These are phyloP conservation scores for Plasmodium chabaudi DNA, from an alignment of 169 alveolate genomes.

Conservation along the genomic window DNA sequence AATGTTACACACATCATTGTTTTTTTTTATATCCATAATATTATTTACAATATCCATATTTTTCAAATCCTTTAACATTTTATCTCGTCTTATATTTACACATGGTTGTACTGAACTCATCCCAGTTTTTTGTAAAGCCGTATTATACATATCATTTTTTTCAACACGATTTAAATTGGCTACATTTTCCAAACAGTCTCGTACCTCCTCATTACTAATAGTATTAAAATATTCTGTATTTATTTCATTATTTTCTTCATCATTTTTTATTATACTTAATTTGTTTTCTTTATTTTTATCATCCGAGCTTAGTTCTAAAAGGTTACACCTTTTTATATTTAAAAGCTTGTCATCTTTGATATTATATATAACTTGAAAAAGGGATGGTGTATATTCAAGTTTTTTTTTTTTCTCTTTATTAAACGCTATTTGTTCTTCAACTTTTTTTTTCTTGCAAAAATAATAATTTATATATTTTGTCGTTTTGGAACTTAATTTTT, in stretches of 20 bases:
- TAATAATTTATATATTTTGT: slow-evolving; percentile 52
- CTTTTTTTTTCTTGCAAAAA: slow-evolving; percentile 39
- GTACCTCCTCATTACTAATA: neutral
- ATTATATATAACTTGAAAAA: slow-evolving; percentile 44
- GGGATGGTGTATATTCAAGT: slow-evolving; percentile 26
- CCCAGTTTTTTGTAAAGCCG: neutral
- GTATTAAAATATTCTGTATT: neutral
- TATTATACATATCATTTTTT: neutral
- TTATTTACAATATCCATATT: slow-evolving; percentile 23
- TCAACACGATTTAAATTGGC: neutral
- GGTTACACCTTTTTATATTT: neutral
- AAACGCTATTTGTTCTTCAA: slow-evolving; percentile 15
- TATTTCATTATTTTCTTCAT: neutral
- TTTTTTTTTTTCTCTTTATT: slow-evolving; percentile 35
- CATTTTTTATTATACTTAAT: neutral
- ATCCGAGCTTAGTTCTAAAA: neutral
- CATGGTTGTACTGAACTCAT: slow-evolving; percentile 1
- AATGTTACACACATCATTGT: slow-evolving; percentile 24
- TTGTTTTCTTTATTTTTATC: neutral
- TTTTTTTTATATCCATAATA: slow-evolving; percentile 28
- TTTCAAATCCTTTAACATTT: slow-evolving; percentile 21
- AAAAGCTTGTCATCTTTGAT: slow-evolving; percentile 38
- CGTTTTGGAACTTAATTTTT: slow-evolving; percentile 61
- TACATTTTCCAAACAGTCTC: neutral
- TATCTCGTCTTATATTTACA: slow-evolving; percentile 13